Evolutionary conservation across 768 basidiomycete species (phyloP).

Genomic region (Termitomyces eurrhizus): DNA sequence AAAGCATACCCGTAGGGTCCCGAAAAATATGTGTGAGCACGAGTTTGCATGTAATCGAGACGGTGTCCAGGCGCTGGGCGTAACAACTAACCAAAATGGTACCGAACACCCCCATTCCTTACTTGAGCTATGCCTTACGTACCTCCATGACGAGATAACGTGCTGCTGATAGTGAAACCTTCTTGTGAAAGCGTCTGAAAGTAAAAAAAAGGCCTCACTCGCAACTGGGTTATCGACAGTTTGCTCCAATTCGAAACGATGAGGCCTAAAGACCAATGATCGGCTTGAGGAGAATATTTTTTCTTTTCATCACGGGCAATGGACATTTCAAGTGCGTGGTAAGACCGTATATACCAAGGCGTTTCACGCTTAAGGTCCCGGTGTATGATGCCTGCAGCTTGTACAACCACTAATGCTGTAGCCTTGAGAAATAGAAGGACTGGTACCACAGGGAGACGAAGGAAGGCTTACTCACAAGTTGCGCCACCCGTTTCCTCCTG

Average conservation of each 20-base stretch:
- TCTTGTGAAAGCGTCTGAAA: slow-evolving; percentile 10
- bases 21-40: slow-evolving; percentile 22
- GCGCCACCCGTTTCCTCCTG: slow-evolving; percentile 35
- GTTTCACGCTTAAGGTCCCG: too few relatives aligned
- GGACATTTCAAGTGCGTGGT: too few relatives aligned
- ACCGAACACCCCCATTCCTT: not conserved
- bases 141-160: slow-evolving; percentile 30
- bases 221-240: not conserved
- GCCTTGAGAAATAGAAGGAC: slow-evolving; percentile 22
- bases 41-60: slow-evolving; percentile 17
- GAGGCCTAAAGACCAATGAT: slow-evolving; percentile 25
- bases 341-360: too few relatives aligned
- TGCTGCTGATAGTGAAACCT: slow-evolving; percentile 18
- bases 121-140: not conserved
- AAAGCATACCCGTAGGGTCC: slow-evolving; percentile 15
- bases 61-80: slow-evolving; percentile 15
- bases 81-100: slow-evolving; percentile 17
- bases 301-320: too few relatives aligned
- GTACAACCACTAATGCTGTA: slow-evolving; percentile 40
- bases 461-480: slow-evolving; percentile 27
- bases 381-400: slow-evolving; percentile 61
- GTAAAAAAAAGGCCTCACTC: slow-evolving; percentile 16
- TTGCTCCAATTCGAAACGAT: slow-evolving; percentile 32
- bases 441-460: not conserved
- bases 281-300: too few relatives aligned